Base-by-base conservation (phyloP, 352 stramenopile genomes). In the Thraustotheca clavata region DNA sequence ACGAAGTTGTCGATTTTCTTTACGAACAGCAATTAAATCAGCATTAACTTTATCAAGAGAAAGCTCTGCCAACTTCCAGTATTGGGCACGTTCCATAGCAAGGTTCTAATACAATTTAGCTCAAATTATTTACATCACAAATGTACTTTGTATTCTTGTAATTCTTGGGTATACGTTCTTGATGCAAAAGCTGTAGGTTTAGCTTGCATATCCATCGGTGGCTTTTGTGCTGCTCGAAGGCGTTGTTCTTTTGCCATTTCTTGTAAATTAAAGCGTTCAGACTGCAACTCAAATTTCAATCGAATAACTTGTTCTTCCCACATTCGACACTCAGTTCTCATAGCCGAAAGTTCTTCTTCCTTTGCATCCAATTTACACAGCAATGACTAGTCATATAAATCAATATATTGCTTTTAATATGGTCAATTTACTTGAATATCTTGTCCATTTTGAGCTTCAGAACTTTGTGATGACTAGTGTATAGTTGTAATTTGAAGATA, bases 251-350 rank as follows among this genome's bases (percentile, higher is more conserved):
- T 74, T 5, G 69, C 65, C 43, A 69, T 67, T 38, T 79, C 73
- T 46, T 71, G 71, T 7, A 55, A 34, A 14, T 59, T 36, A 57
- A 79, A 67, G 41, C 73, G 73, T 27, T 80, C 12, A 3, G 69
- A 75, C 46, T 82, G 73, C 3, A 82, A 35, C 59, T 82, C 75
- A 62, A 82, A 82, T 40, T 82, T 82, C 16, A 82, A 49, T 27
- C 78, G 67, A 14, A 82, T 79, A 0, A 82, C 71, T 70, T 81
- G 35, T 3, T 41, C 20, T 63, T 63, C 24, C 38, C 40, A 50
- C 48, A 70, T 61, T n/a, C 35, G 20, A n/a, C 57, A 65, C 47
- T 55, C 36, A 3, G 32, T 31, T 12, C 32, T 9, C 14, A 50
- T 57, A 22, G 22, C 31, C 2, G 41, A 61, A 18, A 24, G 71